These are phyloP conservation scores for Chimonanthus praecox DNA, from an alignment of 164 flowering plant genomes.

Conservation along the genomic window DNA sequence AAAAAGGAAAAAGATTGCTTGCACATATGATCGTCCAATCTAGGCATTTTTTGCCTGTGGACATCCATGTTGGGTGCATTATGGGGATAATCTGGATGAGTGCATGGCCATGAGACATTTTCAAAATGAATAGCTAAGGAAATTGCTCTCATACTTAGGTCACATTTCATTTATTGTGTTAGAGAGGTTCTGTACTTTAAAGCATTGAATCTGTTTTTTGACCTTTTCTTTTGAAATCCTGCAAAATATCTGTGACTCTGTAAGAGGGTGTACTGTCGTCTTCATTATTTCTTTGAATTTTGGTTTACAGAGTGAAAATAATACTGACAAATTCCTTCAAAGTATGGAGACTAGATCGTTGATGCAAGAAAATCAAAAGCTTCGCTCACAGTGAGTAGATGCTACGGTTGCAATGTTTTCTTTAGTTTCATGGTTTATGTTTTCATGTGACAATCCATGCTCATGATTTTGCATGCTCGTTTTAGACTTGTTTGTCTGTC, in stretches of 20 bases:
- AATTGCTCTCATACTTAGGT: too few species aligned
- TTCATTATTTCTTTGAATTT: neutral
- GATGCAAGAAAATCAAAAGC: constrained; percentile 54
- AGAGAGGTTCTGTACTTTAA: neutral
- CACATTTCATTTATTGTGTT: too few species aligned
- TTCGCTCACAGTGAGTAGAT: constrained; percentile 51
- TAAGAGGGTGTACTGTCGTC: neutral
- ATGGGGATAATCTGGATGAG: too few species aligned
- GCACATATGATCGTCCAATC: too few species aligned
- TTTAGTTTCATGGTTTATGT: neutral
- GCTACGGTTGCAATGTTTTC: too few species aligned
- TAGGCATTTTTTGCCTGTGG: too few species aligned
- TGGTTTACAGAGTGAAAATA: constrained; percentile 29
- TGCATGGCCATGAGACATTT: too few species aligned
- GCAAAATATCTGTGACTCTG: neutral
- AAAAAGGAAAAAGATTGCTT: too few species aligned
- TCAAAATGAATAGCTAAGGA: too few species aligned
- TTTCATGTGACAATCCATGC: neutral
- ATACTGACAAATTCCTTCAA: constrained; percentile 18
- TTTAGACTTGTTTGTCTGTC: neutral
- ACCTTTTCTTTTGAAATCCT: neutral
- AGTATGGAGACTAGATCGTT: constrained; percentile 31
- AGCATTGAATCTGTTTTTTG: neutral
- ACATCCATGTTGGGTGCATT: too few species aligned
- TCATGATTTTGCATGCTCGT: neutral